Evolutionary conservation across 1,284 basidiomycete species (phyloP).

Genomic region (Polyporus tsugae): DNA sequence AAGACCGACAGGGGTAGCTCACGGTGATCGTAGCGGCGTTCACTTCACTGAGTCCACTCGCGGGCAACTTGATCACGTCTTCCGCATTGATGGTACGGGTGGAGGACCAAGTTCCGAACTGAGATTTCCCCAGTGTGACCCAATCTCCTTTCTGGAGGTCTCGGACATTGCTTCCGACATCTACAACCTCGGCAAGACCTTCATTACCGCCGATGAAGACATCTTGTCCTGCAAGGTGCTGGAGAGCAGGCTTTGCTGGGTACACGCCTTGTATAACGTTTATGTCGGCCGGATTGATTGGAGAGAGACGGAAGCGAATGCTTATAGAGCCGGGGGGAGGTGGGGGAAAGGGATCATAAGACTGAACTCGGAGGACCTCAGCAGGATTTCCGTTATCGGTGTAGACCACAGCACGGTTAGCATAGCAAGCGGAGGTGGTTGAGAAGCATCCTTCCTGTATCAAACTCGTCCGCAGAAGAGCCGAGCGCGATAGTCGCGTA

Average conservation of each 20-base stretch:
- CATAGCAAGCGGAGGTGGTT: slow-evolving; percentile 22
- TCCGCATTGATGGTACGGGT: slow-evolving; percentile 58
- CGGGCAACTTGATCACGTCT: slow-evolving; percentile 72
- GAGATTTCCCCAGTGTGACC: slow-evolving; percentile 76
- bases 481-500: slow-evolving; percentile 3
- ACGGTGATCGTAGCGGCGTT: slow-evolving; percentile 82
- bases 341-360: slow-evolving; percentile 60
- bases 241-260: slow-evolving; percentile 63
- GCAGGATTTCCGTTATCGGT: slow-evolving; percentile 64
- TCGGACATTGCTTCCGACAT: slow-evolving; percentile 61
- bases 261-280: slow-evolving; percentile 88
- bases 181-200: slow-evolving; percentile 73
- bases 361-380: slow-evolving; percentile 61
- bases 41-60: slow-evolving; percentile 58
- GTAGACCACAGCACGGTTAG: slow-evolving; percentile 74
- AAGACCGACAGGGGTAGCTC: slow-evolving; percentile 26
- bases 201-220: slow-evolving; percentile 83
- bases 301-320: slow-evolving; percentile 75
- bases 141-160: slow-evolving; percentile 69
- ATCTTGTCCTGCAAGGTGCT: slow-evolving; percentile 45
- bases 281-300: slow-evolving; percentile 83
- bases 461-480: too few species aligned
- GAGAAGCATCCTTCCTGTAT: slow-evolving; percentile 24
- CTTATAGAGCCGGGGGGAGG: slow-evolving; percentile 67
- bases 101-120: slow-evolving; percentile 83